Percentiles rank a stretch among this genome's conserved stretches.
phyloP scores from a whole-genome alignment of 2,329 filamentous ascomycete genomes.

The Torrubiella hemipterigena region DNA sequence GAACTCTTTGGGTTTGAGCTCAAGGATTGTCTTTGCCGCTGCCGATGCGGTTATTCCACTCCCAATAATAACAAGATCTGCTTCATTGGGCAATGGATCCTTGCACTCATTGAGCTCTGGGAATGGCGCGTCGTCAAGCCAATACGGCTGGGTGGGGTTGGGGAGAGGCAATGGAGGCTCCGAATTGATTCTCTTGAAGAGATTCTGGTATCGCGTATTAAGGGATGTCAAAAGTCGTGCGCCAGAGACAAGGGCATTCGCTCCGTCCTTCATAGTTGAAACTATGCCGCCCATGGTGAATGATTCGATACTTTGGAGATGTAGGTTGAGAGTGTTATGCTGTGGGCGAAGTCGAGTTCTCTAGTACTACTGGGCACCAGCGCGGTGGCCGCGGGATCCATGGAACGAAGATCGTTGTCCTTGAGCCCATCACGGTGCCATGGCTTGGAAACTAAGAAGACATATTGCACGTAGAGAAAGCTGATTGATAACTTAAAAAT shows the following conservation, averaged over 20 bases:
- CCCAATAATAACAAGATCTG: slow-evolving; percentile 40
- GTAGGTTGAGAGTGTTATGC: too few relatives aligned
- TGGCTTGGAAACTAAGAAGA: too few relatives aligned
- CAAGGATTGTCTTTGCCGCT: slow-evolving; percentile 14
- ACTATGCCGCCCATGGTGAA: slow-evolving; percentile 19
- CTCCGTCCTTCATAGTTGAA: slow-evolving; percentile 14
- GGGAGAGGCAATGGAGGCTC: slow-evolving; percentile 27
- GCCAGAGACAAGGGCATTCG: slow-evolving; percentile 12
- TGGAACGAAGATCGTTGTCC: too few relatives aligned
- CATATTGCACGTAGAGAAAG: too few relatives aligned
- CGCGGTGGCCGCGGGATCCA: too few relatives aligned
- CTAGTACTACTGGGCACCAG: too few relatives aligned
- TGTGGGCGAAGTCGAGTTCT: too few relatives aligned
- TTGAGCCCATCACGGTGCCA: too few relatives aligned
- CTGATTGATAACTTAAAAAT: too few relatives aligned
- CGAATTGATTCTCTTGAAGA: slow-evolving; percentile 17
- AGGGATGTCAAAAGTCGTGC: slow-evolving; percentile 14
- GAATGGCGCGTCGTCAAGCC: slow-evolving; percentile 30
- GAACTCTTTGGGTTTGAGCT: slow-evolving; percentile 10
- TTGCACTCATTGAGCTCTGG: slow-evolving; percentile 24
- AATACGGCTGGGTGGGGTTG: slow-evolving; percentile 31
- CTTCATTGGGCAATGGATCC: slow-evolving; percentile 20
- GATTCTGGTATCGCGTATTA: slow-evolving; percentile 13
- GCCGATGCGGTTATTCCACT: slow-evolving; percentile 39
- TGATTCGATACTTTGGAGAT: too few relatives aligned